Conservation (phyloP, 495 filamentous ascomycete genomes). For the Xylaria longipes region DNA sequence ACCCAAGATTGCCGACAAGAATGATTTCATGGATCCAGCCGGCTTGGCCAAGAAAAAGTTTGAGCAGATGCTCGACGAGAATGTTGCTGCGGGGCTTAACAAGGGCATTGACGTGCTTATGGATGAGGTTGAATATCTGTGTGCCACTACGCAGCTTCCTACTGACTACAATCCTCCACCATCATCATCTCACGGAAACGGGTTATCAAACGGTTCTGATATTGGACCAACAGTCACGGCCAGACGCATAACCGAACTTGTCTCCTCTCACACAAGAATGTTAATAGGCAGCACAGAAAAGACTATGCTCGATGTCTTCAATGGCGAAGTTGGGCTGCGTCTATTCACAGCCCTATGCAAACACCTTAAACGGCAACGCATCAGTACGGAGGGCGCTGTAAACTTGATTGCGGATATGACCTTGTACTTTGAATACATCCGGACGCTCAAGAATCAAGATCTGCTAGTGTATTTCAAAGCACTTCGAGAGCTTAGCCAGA, state of each 20-base stretch:
- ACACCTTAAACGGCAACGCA: conserved; percentile 93
- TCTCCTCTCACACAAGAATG: conserved; percentile 88
- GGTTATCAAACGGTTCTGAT: conserved; percentile 56
- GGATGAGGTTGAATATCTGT: conserved; percentile 96
- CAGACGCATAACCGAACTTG: conserved; percentile 77
- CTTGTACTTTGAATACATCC: conserved; percentile 84
- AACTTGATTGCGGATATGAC: conserved; percentile 97
- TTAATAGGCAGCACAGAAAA: conserved; percentile 93
- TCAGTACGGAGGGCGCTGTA: conserved; percentile 87
- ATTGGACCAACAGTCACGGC: conserved; percentile 84
- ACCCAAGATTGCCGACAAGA: conserved; percentile 82
- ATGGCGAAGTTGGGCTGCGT: conserved; percentile 93
- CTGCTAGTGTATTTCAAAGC: conserved; percentile 90
- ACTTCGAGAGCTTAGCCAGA: conserved; percentile 89
- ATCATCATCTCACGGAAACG: conserved; percentile 28
- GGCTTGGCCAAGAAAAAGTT: conserved; percentile 97
- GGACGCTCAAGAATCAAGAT: conserved; percentile 79
- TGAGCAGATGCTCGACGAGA: conserved; percentile 98
- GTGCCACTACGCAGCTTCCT: conserved; percentile 83
- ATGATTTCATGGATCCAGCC: conserved; percentile 92
- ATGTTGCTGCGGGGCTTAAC: conserved; percentile 92
- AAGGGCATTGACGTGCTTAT: conserved; percentile 98
- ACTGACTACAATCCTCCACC: conserved; percentile 85
- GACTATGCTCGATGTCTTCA: conserved; percentile 97
- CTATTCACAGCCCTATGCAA: conserved; percentile 92